These are phyloP conservation scores for Aspergillus alliaceus DNA, from an alignment of 2,329 filamentous ascomycete genomes.

Conservation along the genomic window DNA sequence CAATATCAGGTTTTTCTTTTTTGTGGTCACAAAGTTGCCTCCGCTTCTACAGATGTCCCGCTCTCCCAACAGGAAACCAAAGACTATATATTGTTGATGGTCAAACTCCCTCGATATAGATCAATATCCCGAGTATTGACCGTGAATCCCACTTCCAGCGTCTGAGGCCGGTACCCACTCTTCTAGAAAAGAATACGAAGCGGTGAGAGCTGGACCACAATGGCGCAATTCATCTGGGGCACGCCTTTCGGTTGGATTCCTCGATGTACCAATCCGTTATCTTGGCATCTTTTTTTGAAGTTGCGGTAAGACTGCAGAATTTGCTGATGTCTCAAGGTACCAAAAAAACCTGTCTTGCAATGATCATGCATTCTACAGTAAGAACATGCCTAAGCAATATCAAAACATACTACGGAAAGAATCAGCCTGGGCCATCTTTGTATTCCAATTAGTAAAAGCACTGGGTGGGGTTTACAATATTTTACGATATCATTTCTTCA, in stretches of 20 bases:
- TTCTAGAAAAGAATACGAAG: conserved; percentile 1
- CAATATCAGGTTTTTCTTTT: background rate
- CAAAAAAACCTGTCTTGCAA: too few species aligned
- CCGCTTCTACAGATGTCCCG: background rate
- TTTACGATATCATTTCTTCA: background rate
- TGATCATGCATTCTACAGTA: too few species aligned
- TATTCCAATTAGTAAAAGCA: background rate
- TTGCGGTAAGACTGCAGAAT: conserved; percentile 2
- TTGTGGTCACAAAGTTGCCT: background rate
- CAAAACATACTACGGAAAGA: too few species aligned
- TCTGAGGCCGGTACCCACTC: background rate
- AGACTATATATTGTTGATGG: too few species aligned
- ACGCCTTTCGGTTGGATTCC: background rate
- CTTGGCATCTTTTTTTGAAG: conserved; percentile 2
- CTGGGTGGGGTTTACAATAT: background rate
- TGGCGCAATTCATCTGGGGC: background rate
- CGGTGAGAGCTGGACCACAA: conserved; percentile 2
- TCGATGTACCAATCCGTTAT: background rate
- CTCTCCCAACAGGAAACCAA: too few species aligned
- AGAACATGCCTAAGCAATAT: too few species aligned
- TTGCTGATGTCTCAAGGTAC: background rate
- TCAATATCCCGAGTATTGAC: background rate
- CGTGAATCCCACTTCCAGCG: background rate
- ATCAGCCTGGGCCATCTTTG: too few species aligned
- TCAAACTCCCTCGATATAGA: background rate